These are phyloP conservation scores for Macrocystidia cucumis DNA, from an alignment of 1,284 basidiomycete genomes.

Conservation along the genomic window DNA sequence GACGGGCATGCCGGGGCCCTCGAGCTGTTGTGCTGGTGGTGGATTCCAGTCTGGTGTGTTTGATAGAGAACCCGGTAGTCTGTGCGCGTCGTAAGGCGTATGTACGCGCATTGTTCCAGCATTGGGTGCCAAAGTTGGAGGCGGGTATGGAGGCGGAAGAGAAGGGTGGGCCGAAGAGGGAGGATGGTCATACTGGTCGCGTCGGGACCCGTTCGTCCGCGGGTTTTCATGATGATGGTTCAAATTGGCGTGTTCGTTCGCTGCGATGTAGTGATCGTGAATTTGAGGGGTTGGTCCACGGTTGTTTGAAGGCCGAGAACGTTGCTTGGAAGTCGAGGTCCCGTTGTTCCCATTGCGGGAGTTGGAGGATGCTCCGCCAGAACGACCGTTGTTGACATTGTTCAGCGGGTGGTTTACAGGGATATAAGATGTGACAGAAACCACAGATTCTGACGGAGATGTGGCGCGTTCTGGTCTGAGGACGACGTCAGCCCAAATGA, in stretches of 20 bases:
- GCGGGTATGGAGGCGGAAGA: slow-evolving; percentile 18
- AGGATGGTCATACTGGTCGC: slow-evolving; percentile 16
- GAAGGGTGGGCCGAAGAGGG: slow-evolving; percentile 19
- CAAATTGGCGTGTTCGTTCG: slow-evolving; percentile 14
- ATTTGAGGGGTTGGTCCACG: slow-evolving; percentile 10
- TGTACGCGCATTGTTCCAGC: slow-evolving; percentile 4
- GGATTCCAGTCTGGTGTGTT: slow-evolving; percentile 30
- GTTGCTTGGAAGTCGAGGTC: slow-evolving; percentile 12
- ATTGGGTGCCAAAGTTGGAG: slow-evolving; percentile 13
- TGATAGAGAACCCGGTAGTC: slow-evolving; percentile 13
- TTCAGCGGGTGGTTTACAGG: slow-evolving; percentile 21
- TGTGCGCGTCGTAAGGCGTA: slow-evolving; percentile 26
- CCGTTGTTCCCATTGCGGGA: slow-evolving; percentile 20
- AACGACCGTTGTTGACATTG: slow-evolving; percentile 19
- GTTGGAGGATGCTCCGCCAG: slow-evolving; percentile 21
- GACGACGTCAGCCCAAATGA: slow-evolving; percentile 1
- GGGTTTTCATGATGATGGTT: slow-evolving; percentile 10
- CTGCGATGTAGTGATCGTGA: slow-evolving; percentile 17
- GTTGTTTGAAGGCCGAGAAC: slow-evolving; percentile 18
- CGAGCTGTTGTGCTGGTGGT: slow-evolving; percentile 46
- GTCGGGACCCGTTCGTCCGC: slow-evolving; percentile 7
- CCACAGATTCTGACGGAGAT: slow-evolving; percentile 66
- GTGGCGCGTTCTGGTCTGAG: slow-evolving; percentile 49
- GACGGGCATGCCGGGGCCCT: slow-evolving; percentile 70
- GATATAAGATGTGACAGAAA: slow-evolving; percentile 59